phyloP scores from a whole-genome alignment of 73 alveolate genomes.

The Paramecium pentaurelia region DNA sequence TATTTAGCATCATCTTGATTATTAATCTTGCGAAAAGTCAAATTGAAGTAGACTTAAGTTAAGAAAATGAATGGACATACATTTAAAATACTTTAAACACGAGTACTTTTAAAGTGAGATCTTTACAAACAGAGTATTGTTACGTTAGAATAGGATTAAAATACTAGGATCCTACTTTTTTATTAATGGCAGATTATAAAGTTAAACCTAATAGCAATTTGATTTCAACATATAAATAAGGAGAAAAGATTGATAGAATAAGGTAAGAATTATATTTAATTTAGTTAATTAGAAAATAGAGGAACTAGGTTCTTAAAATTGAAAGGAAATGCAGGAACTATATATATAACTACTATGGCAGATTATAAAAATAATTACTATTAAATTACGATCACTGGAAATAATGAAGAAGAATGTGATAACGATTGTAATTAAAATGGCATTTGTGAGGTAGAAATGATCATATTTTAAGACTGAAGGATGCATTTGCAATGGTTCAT shows the following conservation, averaged over 20 bases:
- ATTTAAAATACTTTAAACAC: neutral
- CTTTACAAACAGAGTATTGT: neutral
- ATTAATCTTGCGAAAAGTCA: neutral
- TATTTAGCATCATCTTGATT: neutral
- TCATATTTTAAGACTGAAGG: neutral
- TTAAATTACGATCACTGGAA: neutral
- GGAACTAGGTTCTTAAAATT: neutral
- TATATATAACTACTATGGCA: neutral
- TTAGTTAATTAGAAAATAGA: neutral
- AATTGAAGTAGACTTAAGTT: too few relatives aligned
- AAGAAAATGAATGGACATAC: neutral
- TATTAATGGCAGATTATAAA: neutral
- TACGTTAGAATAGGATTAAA: neutral
- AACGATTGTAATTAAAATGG: neutral
- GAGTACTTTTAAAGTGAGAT: neutral
- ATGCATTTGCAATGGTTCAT: neutral
- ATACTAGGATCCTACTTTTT: neutral
- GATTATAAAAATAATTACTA: neutral
- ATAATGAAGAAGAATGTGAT: neutral
- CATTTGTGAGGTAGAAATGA: neutral
- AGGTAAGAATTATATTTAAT: neutral
- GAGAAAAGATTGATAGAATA: neutral
- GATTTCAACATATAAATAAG: neutral
- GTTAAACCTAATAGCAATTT: neutral
- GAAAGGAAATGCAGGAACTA: neutral